Percentiles rank a stretch among this genome's conserved stretches.
Evolutionary conservation across 768 basidiomycete species (phyloP).

Genomic region (Candolleomyces aberdarensis): DNA sequence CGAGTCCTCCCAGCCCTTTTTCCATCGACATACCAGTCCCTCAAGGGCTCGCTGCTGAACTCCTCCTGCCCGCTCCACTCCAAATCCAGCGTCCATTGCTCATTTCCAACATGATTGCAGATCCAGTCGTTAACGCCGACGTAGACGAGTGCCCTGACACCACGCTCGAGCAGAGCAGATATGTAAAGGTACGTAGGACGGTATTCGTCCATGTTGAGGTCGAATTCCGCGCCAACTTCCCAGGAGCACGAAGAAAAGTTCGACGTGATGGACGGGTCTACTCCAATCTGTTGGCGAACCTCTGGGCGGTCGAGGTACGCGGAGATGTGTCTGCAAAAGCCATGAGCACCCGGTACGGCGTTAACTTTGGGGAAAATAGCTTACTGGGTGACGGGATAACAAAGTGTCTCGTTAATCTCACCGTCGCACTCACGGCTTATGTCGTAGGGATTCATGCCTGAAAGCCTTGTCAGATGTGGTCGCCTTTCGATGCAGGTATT

Average conservation of each 20-base stretch:
- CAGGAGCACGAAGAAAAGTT: slow-evolving; percentile 33
- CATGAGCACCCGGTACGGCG: not conserved
- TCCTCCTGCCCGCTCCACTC: slow-evolving; percentile 65
- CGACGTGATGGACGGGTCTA: slow-evolving; percentile 41
- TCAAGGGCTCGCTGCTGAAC: slow-evolving; percentile 38
- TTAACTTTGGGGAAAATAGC: not conserved
- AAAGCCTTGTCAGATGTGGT: not conserved
- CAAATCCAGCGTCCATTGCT: slow-evolving; percentile 64
- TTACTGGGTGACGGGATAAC: slow-evolving; percentile 52
- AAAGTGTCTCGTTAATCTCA: slow-evolving; percentile 42
- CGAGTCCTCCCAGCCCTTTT: slow-evolving; percentile 35
- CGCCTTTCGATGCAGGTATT: not conserved
- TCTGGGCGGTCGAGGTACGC: slow-evolving; percentile 60
- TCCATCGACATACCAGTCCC: slow-evolving; percentile 60
- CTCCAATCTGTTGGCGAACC: slow-evolving; percentile 57
- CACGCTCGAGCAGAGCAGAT: slow-evolving; percentile 66
- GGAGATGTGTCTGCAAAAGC: slow-evolving; percentile 43
- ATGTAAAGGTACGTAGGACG: slow-evolving; percentile 55
- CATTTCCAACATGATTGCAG: slow-evolving; percentile 76
- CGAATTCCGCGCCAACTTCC: slow-evolving; percentile 49
- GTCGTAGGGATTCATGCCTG: slow-evolving; percentile 63
- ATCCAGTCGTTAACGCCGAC: slow-evolving; percentile 72
- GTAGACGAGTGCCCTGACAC: slow-evolving; percentile 66
- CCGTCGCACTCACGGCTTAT: slow-evolving; percentile 61
- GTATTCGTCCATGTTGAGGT: slow-evolving; percentile 35